Evolutionary conservation across 106 monocot species (phyloP), one percentile per base, ranked within the genome.

Genomic region (Phalaenopsis equestris): DNA sequence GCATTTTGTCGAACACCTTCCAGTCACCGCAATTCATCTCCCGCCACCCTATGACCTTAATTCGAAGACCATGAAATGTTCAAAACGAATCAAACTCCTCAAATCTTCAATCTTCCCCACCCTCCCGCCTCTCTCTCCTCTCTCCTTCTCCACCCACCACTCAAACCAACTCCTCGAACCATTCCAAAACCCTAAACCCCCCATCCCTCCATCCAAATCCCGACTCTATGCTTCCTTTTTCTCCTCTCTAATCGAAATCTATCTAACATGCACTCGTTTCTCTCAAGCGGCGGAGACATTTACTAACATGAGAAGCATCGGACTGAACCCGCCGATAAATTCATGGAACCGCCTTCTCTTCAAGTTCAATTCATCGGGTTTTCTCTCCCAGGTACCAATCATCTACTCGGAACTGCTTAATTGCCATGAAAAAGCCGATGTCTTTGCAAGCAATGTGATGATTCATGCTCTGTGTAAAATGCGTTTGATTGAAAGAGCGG

Each of bases 211-310:
- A 14, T 83, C 93, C 81, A 96, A 96, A 81, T 84, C 91, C 64
- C 79, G 80, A 67, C 86, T 93, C 61, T 87, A 93, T 81, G 80
- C 91, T 64, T 85, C 87, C 68, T 96, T 93, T 87, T 96, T 90
- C 90, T 80, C 72, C 84, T 74, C 85, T 18, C 84, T 96, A 52
- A 88, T 93, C 76, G 65, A 83, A 48, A 46, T 82, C 68, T 88
- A 86, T 85, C 84, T 96, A 38, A 55, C 79, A 43, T 87, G 85
- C 84, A 77, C 85, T 72, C 78, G 85, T 41, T 85, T 91, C 84
- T 76, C 85, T 23, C 77, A 90, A 48, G 93, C 96, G 8, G n/a
- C 80, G 6, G 77, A 67, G 10, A 82, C 88, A 61, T 90, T 96
- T 80, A 15, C 4, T 46, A 75, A 52, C 77, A 96, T 92, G 96